Conservation (phyloP, 306 rosid species). For the Cucumis hystrix region DNA sequence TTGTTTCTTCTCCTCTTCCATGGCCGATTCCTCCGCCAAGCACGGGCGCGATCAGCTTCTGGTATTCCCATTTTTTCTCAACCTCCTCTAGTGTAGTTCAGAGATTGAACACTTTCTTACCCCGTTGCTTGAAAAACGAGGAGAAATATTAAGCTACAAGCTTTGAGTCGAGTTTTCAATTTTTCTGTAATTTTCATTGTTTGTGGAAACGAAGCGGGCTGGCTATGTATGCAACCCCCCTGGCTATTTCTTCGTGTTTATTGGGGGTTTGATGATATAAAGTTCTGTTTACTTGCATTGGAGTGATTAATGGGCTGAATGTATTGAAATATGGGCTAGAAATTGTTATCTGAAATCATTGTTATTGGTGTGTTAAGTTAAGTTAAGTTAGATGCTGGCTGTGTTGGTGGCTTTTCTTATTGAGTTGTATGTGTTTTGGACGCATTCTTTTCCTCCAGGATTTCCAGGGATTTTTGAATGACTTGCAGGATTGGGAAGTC, state of each 20-base stretch:
- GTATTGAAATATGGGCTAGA: background rate
- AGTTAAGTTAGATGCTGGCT: background rate
- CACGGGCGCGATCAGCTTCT: conserved; percentile 37
- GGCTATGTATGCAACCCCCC: background rate
- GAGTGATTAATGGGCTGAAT: background rate
- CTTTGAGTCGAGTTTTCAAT: background rate
- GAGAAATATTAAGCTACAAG: background rate
- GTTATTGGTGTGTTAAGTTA: background rate
- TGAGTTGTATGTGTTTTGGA: conserved; percentile 2
- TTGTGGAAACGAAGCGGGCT: background rate
- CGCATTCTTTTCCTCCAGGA: conserved; percentile 33
- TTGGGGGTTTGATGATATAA: background rate
- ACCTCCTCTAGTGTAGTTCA: background rate
- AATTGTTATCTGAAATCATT: background rate
- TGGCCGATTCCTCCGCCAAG: conserved; percentile 38
- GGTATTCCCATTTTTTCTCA: conserved; percentile 14
- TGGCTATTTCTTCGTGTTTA: background rate
- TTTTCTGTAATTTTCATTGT: background rate
- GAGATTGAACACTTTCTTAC: background rate
- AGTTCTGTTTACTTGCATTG: background rate
- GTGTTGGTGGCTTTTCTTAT: conserved; percentile 2
- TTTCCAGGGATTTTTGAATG: conserved; percentile 86
- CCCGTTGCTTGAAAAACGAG: background rate
- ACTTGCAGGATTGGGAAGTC: conserved; percentile 95
- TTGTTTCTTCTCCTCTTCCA: background rate